Conservation (phyloP, 208 protist genomes). For the Spironucleus salmonicida region DNA sequence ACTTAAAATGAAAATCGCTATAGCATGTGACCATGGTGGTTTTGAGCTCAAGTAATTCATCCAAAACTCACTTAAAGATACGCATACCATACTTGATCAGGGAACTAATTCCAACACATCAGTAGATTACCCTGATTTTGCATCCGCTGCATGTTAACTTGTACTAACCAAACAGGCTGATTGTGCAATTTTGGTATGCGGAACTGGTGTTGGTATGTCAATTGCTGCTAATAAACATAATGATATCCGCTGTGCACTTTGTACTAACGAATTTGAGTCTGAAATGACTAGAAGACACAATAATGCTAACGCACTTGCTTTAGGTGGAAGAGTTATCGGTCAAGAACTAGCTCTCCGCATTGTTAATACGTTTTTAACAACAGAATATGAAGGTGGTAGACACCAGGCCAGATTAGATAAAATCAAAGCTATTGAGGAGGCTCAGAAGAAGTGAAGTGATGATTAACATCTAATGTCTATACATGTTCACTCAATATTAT, state of each 20-base stretch:
- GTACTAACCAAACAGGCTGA: conserved; percentile 40
- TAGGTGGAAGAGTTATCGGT: conserved; percentile 61
- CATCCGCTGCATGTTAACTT: conserved; percentile 51
- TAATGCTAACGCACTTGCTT: conserved; percentile 67
- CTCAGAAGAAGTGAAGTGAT: no score
- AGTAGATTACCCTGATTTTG: conserved; percentile 76
- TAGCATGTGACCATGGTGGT: conserved; percentile 66
- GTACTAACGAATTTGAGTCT: conserved; percentile 67
- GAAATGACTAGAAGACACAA: conserved; percentile 64
- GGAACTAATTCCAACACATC: not conserved
- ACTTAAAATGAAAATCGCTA: conserved; percentile 52
- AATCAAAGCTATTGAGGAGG: not conserved
- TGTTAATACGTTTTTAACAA: conserved; percentile 61
- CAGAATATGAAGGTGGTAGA: conserved; percentile 56
- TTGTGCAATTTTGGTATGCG: conserved; percentile 64
- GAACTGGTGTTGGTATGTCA: conserved; percentile 73
- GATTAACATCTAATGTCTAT: no score
- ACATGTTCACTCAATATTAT: no score
- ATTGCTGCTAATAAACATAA: conserved; percentile 75
- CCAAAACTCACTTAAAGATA: conserved; percentile 32
- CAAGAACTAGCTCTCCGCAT: conserved; percentile 62
- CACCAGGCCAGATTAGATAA: conserved; percentile 17
- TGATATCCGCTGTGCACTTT: conserved; percentile 69
- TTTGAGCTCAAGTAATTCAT: conserved; percentile 47
- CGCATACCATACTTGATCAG: conserved; percentile 18